These are phyloP conservation scores for Flaveria bidentis DNA, from an alignment of 129 eudicot species.

Conservation along the genomic window DNA sequence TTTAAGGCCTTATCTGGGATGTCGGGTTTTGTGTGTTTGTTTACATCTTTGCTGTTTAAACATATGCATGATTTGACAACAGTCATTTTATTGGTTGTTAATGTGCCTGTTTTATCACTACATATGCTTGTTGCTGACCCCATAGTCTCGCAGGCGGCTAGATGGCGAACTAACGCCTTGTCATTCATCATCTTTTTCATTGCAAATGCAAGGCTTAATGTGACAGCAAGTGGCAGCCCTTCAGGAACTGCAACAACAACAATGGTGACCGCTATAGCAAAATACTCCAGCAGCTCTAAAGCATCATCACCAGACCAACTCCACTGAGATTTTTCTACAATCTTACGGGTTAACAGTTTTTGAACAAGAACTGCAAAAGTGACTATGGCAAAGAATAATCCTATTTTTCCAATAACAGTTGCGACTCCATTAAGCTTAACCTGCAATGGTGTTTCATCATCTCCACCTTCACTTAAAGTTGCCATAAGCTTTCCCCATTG, in stretches of 20 bases:
- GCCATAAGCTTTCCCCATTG: slow-evolving; percentile 99
- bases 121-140: slow-evolving; percentile 97
- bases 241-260: slow-evolving; percentile 99
- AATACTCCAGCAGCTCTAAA: slow-evolving; percentile 68
- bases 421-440: slow-evolving; percentile 95
- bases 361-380: slow-evolving; percentile 87
- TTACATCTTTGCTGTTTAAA: slow-evolving; percentile 58
- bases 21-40: slow-evolving; percentile 38
- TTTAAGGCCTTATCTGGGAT: slow-evolving; percentile 53
- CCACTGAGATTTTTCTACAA: slow-evolving; percentile 44
- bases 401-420: slow-evolving; percentile 85
- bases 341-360: slow-evolving; percentile 57
- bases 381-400: slow-evolving; percentile 82
- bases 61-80: slow-evolving; percentile 92
- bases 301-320: slow-evolving; percentile 81
- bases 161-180: slow-evolving; percentile 83
- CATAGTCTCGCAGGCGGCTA: slow-evolving; percentile 99
- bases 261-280: slow-evolving; percentile 90
- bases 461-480: slow-evolving; percentile 94
- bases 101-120: slow-evolving; percentile 93
- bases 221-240: slow-evolving; percentile 96
- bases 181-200: slow-evolving; percentile 99
- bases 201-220: slow-evolving; percentile 86
- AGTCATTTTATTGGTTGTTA: slow-evolving; percentile 92
- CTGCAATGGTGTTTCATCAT: slow-evolving; percentile 91